phyloP scores from a whole-genome alignment of 345 rosid genomes.

The Euphorbia pulcherrima region DNA sequence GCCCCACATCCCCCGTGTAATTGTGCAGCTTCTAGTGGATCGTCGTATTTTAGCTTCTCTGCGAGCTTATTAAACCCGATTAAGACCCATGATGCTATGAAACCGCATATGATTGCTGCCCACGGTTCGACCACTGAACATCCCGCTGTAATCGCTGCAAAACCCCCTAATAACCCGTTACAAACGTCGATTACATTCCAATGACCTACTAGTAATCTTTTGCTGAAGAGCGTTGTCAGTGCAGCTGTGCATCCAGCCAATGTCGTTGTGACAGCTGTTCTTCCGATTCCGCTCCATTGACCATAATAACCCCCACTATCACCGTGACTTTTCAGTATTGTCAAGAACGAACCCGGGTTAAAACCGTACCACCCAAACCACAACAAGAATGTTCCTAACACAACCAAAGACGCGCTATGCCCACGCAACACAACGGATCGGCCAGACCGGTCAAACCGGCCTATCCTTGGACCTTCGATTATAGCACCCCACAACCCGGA shows the following conservation, averaged over 20 bases:
- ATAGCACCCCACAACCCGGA: slow-evolving; percentile 49
- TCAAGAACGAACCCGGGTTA: slow-evolving; percentile 39
- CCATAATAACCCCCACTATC: slow-evolving; percentile 21
- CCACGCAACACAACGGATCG: slow-evolving; percentile 32
- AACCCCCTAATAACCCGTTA: slow-evolving; percentile 23
- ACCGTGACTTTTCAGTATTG: slow-evolving; percentile 23
- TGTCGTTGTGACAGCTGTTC: slow-evolving; percentile 29
- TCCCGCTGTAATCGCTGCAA: slow-evolving; percentile 40
- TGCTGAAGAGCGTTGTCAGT: slow-evolving; percentile 21
- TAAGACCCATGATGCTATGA: slow-evolving; percentile 46
- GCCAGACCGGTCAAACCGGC: slow-evolving; percentile 30
- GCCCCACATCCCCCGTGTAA: slow-evolving; percentile 57
- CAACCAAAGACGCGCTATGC: slow-evolving; percentile 38
- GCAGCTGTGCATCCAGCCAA: slow-evolving; percentile 24
- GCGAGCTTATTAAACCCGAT: slow-evolving; percentile 49
- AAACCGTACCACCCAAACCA: slow-evolving; percentile 49
- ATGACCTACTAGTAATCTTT: slow-evolving; percentile 18
- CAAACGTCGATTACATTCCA: slow-evolving; percentile 24
- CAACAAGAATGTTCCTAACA: slow-evolving; percentile 31
- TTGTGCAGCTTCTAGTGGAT: slow-evolving; percentile 57
- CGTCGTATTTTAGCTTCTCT: slow-evolving; percentile 41
- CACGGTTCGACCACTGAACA: slow-evolving; percentile 56
- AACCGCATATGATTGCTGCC: slow-evolving; percentile 54
- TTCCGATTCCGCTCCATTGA: slow-evolving; percentile 31
- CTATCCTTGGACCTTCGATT: slow-evolving; percentile 38